Base-by-base conservation (phyloP, 768 basidiomycete species). In the Collybia mongolica region DNA sequence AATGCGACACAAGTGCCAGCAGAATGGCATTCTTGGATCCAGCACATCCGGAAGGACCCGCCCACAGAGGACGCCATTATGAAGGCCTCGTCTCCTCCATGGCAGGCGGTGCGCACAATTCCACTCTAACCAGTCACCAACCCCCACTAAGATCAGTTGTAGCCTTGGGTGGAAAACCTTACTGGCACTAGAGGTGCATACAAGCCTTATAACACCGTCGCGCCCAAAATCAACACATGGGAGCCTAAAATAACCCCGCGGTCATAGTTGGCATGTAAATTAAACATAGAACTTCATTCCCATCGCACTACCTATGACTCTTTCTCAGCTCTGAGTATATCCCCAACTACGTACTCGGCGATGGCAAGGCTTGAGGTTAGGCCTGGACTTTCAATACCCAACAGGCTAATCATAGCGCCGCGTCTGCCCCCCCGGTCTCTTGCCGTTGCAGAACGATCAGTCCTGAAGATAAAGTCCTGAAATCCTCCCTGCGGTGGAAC, bases 11-110 rank as follows among this genome's bases (percentile, higher is more conserved):
- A 99, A 74, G 86, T 97, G 29, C 90, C 93, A 14, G 82, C 95
- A 0, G 94, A 96, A 70, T 98, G 96, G 96, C 96, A 97, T 72
- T 84, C 94, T 4, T 98, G 95, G 95, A 71, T 98, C 32, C 77
- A 80, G 8, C 93, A 97, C 63, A 97, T 96, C 60, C 88, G 96
- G 43, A 81, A 84, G 57, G 82, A 85, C 20, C 80, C 93, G 4
- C 96, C 96, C 0, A 72, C 77, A 1, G 75, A 86, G 51, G 96
- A 98, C 61, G 64, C 75, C 1, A 70, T 92, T 20, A 72, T 96
- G 68, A 80, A 87, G 60, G 80, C 74, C 51, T 58, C 77, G 35
- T 80, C 82, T 24, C 93, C 89, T 1, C 69, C 84, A 0, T 98
- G 95, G 95, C 79, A 90, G 65, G 81, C 83, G 9, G 95, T 96